phyloP scores from a whole-genome alignment of 192 early-diverging fungal genomes.

The Entomortierella parvispora region DNA sequence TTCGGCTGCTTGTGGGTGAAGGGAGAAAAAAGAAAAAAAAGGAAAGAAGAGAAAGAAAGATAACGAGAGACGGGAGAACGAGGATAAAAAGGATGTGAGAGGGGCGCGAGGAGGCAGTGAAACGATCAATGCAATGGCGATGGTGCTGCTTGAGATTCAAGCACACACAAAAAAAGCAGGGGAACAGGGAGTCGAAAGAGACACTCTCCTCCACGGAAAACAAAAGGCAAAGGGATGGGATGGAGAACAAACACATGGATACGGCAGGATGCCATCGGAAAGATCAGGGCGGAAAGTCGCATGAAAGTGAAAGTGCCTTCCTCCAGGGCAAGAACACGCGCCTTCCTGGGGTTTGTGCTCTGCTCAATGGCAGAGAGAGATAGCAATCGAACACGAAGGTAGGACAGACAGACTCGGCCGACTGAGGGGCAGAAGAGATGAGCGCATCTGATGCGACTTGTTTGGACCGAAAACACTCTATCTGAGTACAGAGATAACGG shows the following conservation, averaged over 20 bases:
- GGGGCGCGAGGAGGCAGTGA: not conserved
- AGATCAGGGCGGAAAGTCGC: no score
- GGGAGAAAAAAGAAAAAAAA: conserved; percentile 6
- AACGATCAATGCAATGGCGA: not conserved
- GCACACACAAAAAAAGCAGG: not conserved
- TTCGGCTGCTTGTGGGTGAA: not conserved
- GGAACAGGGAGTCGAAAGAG: not conserved
- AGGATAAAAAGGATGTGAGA: conserved; percentile 8
- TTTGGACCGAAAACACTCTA: no score
- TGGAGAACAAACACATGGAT: conserved; percentile 39
- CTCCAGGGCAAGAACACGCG: no score
- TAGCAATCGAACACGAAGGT: no score
- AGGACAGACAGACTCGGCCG: not conserved
- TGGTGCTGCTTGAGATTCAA: not conserved
- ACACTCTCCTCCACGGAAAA: conserved; percentile 3
- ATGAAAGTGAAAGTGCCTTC: no score
- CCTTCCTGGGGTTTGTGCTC: no score
- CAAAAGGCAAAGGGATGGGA: no score
- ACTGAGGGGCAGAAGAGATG: conserved; percentile 11
- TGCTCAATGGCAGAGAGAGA: no score
- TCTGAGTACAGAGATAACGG: not conserved
- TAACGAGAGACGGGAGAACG: not conserved
- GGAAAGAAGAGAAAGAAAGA: conserved; percentile 11
- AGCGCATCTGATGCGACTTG: conserved; percentile 11
- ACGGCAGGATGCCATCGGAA: no score